phyloP scores from a whole-genome alignment of 2,329 filamentous ascomycete genomes.

The Orbilia oligospora region DNA sequence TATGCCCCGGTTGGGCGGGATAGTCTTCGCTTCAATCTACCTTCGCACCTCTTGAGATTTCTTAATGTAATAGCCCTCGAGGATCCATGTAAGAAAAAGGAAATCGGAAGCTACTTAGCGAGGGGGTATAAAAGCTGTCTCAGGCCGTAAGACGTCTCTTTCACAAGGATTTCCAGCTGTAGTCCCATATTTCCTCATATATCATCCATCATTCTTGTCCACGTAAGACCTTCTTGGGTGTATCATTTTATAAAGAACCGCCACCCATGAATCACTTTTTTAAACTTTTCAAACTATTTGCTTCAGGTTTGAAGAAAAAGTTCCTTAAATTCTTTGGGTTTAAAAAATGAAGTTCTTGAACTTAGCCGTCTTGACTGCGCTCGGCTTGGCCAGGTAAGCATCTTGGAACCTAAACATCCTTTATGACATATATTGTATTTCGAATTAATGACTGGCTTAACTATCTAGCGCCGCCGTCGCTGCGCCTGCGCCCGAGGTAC shows the following conservation, averaged over 20 bases:
- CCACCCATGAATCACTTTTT: slow-evolving; percentile 24
- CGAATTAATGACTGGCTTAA: background rate
- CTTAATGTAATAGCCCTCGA: slow-evolving; percentile 4
- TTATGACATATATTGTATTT: background rate
- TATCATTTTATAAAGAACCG: background rate
- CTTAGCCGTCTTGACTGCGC: background rate
- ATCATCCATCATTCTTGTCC: background rate
- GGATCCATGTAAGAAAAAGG: background rate
- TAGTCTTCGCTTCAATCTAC: slow-evolving; percentile 15
- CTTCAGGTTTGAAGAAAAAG: slow-evolving; percentile 13
- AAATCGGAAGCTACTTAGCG: slow-evolving; percentile 11
- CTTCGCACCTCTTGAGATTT: background rate
- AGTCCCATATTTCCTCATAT: background rate
- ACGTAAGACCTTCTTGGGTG: background rate
- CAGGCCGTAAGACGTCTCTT: background rate
- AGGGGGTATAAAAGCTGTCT: slow-evolving; percentile 14
- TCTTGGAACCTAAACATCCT: background rate
- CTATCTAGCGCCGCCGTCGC: background rate
- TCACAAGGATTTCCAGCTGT: background rate
- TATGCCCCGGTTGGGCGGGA: background rate
- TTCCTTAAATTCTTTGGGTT: slow-evolving; percentile 12
- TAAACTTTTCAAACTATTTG: slow-evolving; percentile 15
- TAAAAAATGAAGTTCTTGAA: slow-evolving; percentile 19
- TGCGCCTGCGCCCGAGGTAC: background rate
- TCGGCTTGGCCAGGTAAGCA: slow-evolving; percentile 13